These are phyloP conservation scores for Flaveria floridana DNA, from an alignment of 140 eudicot genomes.

Conservation along the genomic window DNA sequence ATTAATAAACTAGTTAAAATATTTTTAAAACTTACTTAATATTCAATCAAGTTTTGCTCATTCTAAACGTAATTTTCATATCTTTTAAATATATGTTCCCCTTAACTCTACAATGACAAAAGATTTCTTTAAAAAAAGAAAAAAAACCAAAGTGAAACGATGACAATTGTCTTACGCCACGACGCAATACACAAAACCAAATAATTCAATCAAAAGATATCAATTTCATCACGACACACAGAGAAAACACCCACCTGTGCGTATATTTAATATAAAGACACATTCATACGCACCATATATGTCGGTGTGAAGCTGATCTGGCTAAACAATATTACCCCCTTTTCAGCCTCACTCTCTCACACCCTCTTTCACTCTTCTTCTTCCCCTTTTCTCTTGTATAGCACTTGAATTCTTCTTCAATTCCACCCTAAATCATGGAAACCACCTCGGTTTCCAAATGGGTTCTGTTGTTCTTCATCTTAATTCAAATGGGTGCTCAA, in stretches of 20 bases:
- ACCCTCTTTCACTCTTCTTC: not conserved
- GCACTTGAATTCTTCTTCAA: constrained; percentile 5
- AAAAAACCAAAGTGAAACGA: constrained; percentile 10
- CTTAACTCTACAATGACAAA: not conserved
- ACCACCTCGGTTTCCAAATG: constrained; percentile 45
- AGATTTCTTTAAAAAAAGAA: not conserved
- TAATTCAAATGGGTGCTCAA: constrained; percentile 33
- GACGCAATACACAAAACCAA: constrained; percentile 8
- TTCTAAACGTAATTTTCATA: too few relatives aligned
- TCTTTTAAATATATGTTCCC: not conserved
- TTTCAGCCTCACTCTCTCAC: constrained; percentile 33
- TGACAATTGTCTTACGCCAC: constrained; percentile 38
- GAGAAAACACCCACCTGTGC: constrained; percentile 2
- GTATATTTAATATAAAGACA: constrained; percentile 17
- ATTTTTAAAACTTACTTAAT: too few relatives aligned
- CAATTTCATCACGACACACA: constrained; percentile 1
- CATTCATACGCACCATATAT: constrained; percentile 32
- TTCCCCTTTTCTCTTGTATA: not conserved
- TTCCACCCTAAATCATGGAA: constrained; percentile 40
- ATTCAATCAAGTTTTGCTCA: too few relatives aligned
- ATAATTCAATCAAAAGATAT: constrained; percentile 19
- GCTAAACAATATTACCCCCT: constrained; percentile 30
- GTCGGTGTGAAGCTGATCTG: constrained; percentile 41
- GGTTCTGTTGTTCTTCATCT: constrained; percentile 31
- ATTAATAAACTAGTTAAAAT: too few relatives aligned